Evolutionary conservation across 768 basidiomycete genomes (phyloP).

Genomic region (Russula foetens): DNA sequence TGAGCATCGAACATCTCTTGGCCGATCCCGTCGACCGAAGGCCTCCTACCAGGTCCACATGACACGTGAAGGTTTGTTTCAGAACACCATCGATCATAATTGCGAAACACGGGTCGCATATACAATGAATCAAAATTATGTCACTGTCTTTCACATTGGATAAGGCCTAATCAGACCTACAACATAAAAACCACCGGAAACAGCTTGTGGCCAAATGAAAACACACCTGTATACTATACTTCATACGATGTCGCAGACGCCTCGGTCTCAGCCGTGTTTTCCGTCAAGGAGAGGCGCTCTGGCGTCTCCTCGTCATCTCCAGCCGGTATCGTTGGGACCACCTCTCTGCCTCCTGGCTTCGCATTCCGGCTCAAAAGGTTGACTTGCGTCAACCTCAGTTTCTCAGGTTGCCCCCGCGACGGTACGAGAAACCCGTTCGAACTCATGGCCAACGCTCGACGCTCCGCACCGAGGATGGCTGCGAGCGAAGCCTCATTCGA

Average conservation of each 20-base stretch:
- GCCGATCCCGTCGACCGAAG: too few species aligned
- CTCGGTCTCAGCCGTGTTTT: background rate
- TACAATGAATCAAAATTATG: too few species aligned
- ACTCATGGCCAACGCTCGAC: conserved; percentile 26
- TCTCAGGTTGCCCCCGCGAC: conserved; percentile 32
- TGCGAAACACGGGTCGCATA: too few species aligned
- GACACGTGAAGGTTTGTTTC: too few species aligned
- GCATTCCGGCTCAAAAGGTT: conserved; percentile 13
- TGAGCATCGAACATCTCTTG: too few species aligned
- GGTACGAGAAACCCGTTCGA: conserved; percentile 36
- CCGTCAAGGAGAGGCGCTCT: background rate
- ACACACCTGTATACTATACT: background rate
- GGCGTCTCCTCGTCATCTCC: background rate
- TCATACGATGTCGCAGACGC: background rate
- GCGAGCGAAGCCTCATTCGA: conserved; percentile 20
- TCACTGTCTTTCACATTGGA: too few species aligned
- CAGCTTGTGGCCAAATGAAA: background rate
- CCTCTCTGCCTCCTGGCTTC: conserved; percentile 16
- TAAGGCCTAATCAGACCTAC: too few species aligned
- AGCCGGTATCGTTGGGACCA: background rate
- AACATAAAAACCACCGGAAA: background rate
- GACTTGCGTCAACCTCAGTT: conserved; percentile 27
- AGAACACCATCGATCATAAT: too few species aligned
- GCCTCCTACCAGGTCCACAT: too few species aligned
- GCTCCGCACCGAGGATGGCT: conserved; percentile 25